These are phyloP conservation scores for Oehlia diaphana DNA, from an alignment of 192 early-diverging fungal species.

Conservation along the genomic window DNA sequence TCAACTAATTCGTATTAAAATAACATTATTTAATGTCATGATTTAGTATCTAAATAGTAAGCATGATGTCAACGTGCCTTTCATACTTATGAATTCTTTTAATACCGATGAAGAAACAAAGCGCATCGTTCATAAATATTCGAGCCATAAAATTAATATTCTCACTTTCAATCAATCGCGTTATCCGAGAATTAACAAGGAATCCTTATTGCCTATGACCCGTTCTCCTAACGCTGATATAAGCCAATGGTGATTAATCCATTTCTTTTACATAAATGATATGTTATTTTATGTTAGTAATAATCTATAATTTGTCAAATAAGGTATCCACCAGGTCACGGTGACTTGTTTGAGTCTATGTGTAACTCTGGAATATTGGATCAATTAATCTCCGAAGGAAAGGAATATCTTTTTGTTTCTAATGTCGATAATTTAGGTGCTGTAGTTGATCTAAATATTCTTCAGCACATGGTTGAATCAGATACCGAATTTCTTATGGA, in stretches of 20 bases:
- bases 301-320: not conserved
- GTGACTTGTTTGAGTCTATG: conserved; percentile 96
- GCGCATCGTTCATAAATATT: conserved; percentile 98
- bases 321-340: conserved; percentile 97
- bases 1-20: too few relatives aligned
- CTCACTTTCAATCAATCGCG: conserved; percentile 98
- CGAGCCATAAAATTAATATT: conserved; percentile 86
- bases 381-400: conserved; percentile 88
- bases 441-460: conserved; percentile 90
- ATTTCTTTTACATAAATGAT: not conserved
- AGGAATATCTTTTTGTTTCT: conserved; percentile 98
- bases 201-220: conserved; percentile 85
- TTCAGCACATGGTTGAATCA: conserved; percentile 86
- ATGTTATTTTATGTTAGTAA: too few relatives aligned
- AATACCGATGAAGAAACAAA: conserved; percentile 98
- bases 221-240: conserved; percentile 65
- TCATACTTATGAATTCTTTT: conserved; percentile 99
- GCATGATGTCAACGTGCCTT: conserved; percentile 88
- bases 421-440: conserved; percentile 99
- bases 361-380: conserved; percentile 93
- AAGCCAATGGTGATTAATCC: conserved; percentile 60
- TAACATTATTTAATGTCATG: not conserved
- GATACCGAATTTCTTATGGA: conserved; percentile 98
- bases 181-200: conserved; percentile 91
- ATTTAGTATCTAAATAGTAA: conserved; percentile 83